Conservation (phyloP, 2,329 filamentous ascomycete genomes). For the Cytospora leucostoma region DNA sequence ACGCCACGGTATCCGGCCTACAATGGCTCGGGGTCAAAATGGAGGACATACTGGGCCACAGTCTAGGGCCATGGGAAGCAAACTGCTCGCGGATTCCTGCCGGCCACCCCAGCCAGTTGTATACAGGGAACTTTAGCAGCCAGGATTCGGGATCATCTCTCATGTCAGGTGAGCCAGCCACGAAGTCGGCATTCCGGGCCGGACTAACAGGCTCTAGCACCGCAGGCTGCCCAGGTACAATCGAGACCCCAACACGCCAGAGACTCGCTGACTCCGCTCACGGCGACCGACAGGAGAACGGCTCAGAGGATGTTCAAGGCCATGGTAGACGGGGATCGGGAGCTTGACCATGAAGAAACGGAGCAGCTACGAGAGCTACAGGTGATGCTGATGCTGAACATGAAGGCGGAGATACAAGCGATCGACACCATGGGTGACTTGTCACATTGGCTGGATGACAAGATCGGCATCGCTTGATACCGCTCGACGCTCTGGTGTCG, state of each 20-base stretch:
- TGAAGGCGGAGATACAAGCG: slow-evolving; percentile 78
- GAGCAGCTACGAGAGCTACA: slow-evolving; percentile 62
- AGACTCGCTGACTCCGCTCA: slow-evolving; percentile 45
- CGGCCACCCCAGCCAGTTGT: slow-evolving; percentile 21
- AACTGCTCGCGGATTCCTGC: slow-evolving; percentile 7
- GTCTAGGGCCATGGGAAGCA: background rate
- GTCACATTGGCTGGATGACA: slow-evolving; percentile 50
- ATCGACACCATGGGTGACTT: slow-evolving; percentile 59
- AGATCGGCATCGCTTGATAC: slow-evolving; percentile 35
- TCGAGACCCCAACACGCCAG: background rate
- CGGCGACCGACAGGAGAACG: slow-evolving; percentile 57
- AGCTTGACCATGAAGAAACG: slow-evolving; percentile 36
- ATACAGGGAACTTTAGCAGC: slow-evolving; percentile 21
- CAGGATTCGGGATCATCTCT: slow-evolving; percentile 27
- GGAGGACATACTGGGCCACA: slow-evolving; percentile 40
- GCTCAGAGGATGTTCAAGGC: slow-evolving; percentile 56
- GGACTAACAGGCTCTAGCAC: background rate
- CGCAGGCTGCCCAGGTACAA: background rate
- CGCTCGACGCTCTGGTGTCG: too few species aligned
- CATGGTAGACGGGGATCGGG: slow-evolving; percentile 34
- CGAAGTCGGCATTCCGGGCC: background rate
- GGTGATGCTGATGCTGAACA: slow-evolving; percentile 70
- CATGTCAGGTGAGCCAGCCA: slow-evolving; percentile 19
- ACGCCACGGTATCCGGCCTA: slow-evolving; percentile 52
- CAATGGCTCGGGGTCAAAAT: slow-evolving; percentile 65